Percentiles rank a stretch among this genome's conserved stretches.
These are phyloP conservation scores for Boletus subcaerulescens DNA, from an alignment of 768 basidiomycete species.

Conservation along the genomic window DNA sequence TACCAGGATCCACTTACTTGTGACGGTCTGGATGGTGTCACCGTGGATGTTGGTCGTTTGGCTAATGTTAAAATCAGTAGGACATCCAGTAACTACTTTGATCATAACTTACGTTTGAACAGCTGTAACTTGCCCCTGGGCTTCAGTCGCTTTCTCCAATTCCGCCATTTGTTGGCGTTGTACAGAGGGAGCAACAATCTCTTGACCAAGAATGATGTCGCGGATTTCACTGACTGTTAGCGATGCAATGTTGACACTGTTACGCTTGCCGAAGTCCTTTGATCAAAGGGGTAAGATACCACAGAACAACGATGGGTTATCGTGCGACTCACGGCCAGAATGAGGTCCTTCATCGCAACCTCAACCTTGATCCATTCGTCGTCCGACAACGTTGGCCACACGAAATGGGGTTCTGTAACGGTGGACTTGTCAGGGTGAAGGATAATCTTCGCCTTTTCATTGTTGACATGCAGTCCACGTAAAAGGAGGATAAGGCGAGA, in stretches of 20 bases:
- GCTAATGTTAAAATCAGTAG: constrained; percentile 31
- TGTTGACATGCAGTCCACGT: constrained; percentile 97
- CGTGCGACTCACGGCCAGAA: constrained; percentile 61
- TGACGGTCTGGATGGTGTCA: constrained; percentile 92
- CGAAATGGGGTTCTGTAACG: constrained; percentile 95
- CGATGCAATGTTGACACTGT: constrained; percentile 98
- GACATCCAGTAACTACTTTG: neutral
- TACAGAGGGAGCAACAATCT: constrained; percentile 92
- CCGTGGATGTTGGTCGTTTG: constrained; percentile 98
- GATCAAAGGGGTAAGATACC: constrained; percentile 14
- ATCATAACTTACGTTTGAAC: constrained; percentile 68
- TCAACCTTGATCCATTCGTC: constrained; percentile 99
- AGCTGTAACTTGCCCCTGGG: constrained; percentile 92
- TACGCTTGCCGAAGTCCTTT: constrained; percentile 97
- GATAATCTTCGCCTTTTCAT: constrained; percentile 99
- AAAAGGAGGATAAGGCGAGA: constrained; percentile 96
- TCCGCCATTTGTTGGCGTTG: constrained; percentile 99
- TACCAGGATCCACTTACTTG: constrained; percentile 53
- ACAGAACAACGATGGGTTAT: neutral
- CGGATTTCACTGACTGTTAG: constrained; percentile 95
- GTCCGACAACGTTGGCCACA: constrained; percentile 91
- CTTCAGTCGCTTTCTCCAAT: constrained; percentile 93
- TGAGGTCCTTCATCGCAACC: constrained; percentile 97
- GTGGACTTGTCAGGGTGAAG: constrained; percentile 96
- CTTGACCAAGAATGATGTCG: constrained; percentile 98